Percentiles rank a stretch among this genome's conserved stretches.
Conservation (phyloP, 192 early-diverging fungal species). For the Coemansia sp. region DNA sequence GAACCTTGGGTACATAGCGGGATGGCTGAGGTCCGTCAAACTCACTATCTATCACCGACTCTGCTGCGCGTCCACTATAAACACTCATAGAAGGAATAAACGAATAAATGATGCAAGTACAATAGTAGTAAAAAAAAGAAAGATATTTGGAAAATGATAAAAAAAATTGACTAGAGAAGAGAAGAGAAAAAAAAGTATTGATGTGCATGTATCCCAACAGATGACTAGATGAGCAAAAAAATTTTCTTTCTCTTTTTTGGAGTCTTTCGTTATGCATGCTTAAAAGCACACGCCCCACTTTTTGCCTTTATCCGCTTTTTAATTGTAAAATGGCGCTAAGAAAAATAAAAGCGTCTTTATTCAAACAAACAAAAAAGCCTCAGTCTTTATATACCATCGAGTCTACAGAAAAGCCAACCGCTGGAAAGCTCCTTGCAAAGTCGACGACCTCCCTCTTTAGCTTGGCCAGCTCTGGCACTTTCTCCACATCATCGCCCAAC, state of each 20-base stretch:
- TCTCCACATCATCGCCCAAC: conserved; percentile 71
- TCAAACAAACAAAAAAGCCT: neutral
- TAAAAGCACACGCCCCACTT: conserved; percentile 6
- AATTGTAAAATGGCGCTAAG: neutral
- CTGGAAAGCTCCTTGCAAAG: conserved; percentile 88
- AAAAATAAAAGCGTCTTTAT: conserved; percentile 1
- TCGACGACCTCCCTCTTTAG: conserved; percentile 82
- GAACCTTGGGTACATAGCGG: conserved; percentile 7
- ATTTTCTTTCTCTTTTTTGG: conserved; percentile 7
- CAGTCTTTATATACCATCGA: conserved; percentile 65
- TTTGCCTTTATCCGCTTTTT: neutral
- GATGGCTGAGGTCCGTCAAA: conserved; percentile 27
- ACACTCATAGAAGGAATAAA: neutral
- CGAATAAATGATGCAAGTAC: conserved; percentile 9
- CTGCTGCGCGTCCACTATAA: neutral
- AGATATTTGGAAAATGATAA: neutral
- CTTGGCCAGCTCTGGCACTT: conserved; percentile 63
- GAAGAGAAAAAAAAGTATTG: conserved; percentile 6
- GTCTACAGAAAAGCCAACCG: conserved; percentile 78
- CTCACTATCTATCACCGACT: conserved; percentile 8
- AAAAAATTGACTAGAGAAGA: conserved; percentile 18
- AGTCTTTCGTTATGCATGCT: neutral
- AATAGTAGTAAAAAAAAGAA: neutral
- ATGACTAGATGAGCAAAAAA: conserved; percentile 1
- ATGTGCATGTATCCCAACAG: conserved; percentile 6